Evolutionary conservation across 805 yeast species (phyloP).

Genomic region (Lachancea sp.): DNA sequence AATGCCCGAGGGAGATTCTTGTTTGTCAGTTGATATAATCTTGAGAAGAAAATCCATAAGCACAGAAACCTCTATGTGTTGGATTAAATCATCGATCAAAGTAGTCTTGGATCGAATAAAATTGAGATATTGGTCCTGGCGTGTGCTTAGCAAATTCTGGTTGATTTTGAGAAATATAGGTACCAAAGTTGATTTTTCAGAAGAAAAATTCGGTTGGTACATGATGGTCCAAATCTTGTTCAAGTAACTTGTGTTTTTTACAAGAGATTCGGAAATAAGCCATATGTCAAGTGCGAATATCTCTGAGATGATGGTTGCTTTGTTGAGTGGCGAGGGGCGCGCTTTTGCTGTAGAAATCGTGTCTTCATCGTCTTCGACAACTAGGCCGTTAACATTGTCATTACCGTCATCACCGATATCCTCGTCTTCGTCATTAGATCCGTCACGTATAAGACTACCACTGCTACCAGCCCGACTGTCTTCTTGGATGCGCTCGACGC

Average conservation of each 20-base stretch:
- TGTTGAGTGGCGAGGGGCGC: constrained; percentile 14
- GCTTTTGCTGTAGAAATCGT: constrained; percentile 1
- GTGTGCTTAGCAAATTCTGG: constrained; percentile 78
- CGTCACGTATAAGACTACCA: constrained; percentile 5
- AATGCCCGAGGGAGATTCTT: constrained; percentile 82
- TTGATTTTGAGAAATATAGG: constrained; percentile 82
- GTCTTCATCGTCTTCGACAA: constrained; percentile 3
- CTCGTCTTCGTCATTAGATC: neutral
- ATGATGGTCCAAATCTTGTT: constrained; percentile 73
- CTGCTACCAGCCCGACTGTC: neutral
- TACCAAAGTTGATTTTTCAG: constrained; percentile 66
- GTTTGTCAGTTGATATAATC: constrained; percentile 86
- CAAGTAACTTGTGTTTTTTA: constrained; percentile 61
- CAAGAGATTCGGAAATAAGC: constrained; percentile 83
- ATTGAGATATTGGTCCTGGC: constrained; percentile 40
- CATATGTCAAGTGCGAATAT: constrained; percentile 84
- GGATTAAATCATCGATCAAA: constrained; percentile 53
- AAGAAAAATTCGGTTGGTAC: constrained; percentile 46
- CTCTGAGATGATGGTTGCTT: constrained; percentile 48
- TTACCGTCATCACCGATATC: constrained; percentile 5
- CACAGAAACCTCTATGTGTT: constrained; percentile 82
- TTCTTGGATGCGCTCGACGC: constrained; percentile 22
- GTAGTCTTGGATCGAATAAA: constrained; percentile 44
- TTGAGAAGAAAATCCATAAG: constrained; percentile 86
- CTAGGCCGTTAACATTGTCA: constrained; percentile 19